These are phyloP conservation scores for Umbelopsis isabellina DNA, from an alignment of 192 early-diverging fungal genomes.

Conservation along the genomic window DNA sequence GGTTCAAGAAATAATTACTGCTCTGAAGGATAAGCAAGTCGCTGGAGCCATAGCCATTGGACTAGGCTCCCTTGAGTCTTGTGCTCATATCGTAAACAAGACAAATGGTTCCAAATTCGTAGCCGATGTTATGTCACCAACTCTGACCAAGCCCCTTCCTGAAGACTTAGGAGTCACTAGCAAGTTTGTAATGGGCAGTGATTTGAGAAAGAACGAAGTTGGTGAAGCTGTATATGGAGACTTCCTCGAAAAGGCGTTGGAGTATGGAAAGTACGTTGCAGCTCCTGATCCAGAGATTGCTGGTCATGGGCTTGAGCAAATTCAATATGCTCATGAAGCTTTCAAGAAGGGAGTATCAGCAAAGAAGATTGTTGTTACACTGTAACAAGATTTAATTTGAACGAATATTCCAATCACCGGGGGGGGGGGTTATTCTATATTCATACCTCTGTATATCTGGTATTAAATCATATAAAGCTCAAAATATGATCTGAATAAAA, in stretches of 20 bases:
- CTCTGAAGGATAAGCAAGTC: too few relatives aligned
- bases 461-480: too few relatives aligned
- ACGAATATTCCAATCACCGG: too few relatives aligned
- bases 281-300: conserved; percentile 7
- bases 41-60: too few relatives aligned
- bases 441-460: too few relatives aligned
- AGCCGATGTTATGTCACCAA: not conserved
- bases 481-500: too few relatives aligned
- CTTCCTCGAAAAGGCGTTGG: conserved; percentile 12
- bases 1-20: too few relatives aligned
- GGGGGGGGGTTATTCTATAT: too few relatives aligned
- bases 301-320: conserved; percentile 5
- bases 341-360: conserved; percentile 4
- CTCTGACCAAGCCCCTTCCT: not conserved
- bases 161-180: conserved; percentile 2
- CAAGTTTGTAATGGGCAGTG: not conserved
- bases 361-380: conserved; percentile 16
- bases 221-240: not conserved
- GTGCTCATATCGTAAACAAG: conserved; percentile 8
- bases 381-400: too few relatives aligned
- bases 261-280: not conserved
- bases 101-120: conserved; percentile 8
- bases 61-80: not conserved
- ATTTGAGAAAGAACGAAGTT: conserved; percentile 1
- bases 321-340: not conserved